Base-by-base conservation (phyloP, 352 stramenopile species). In the Achlya hypogyna region DNA sequence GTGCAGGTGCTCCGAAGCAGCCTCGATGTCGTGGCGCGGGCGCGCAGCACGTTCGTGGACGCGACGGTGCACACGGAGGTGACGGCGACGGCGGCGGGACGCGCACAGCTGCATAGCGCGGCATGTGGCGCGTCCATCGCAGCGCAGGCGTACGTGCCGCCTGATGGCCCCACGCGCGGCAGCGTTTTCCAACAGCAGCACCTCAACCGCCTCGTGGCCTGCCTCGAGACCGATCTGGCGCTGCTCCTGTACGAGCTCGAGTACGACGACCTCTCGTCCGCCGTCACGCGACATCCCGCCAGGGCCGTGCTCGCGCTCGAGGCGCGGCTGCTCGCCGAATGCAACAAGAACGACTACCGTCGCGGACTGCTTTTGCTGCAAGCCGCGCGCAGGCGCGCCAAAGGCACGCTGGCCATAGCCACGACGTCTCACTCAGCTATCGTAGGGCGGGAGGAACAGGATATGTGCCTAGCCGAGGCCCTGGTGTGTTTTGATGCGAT, bases 311-410 rank as follows among this genome's bases (percentile, higher is more conserved):
- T 18, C 4, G 20, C n/a, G 6, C n/a, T 67, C 9, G 67, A 70
- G 27, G 29, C 42, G 23, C 43, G 38, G 25, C 29, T 75, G 12
- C 16, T 68, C 12, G 47, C 62, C 23, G 66, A 73, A 47, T 71
- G 59, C 51, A 52, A 60, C 18, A 67, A 68, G 49, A 71, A 75
- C 40, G 35, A 27, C 35, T 71, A 69, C 43, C 29, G 42, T 10
- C 22, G 45, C 5, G 56, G 65, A 3, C 23, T 75, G 5, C 25
- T 71, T 3, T 35, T 62, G 20, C 31, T 69, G 12, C 66, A 63
- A 47, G 20, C 32, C 10, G 60, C 60, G 65, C 53, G 53, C 27
- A 53, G 14, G 18, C 25, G 43, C 22, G 12, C 42, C 27, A 63
- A 59, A 38, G 22, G 18, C 25, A 69, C 18, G n/a, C 69, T 47